Evolutionary conservation across 2,329 filamentous ascomycete species (phyloP), one percentile per base, ranked within the genome.

Genomic region (Herpomyces periplanetae): DNA sequence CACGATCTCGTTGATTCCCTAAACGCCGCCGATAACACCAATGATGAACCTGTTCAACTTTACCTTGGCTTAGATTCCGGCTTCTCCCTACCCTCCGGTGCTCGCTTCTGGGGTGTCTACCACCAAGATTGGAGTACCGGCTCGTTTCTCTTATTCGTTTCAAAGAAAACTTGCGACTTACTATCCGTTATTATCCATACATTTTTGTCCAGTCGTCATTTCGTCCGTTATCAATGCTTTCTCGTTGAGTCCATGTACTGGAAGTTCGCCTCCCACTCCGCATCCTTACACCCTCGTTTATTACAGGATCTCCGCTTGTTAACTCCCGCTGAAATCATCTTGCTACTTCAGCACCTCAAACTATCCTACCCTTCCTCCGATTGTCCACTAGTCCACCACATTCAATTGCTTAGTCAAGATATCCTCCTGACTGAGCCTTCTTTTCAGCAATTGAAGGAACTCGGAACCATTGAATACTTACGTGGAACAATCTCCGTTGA

Each of bases 171-270:
- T 2, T 32, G 34, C n/a, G 42, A 42, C 18, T 24, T 44, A 4
- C 29, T 33, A 9, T 36, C 40, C 8, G 41, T 39, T 4, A 28
- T 45, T 3, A 23, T 46, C 5, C 43, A 47, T 22, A 43, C 42
- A 2, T 46, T 40, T 23, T 27, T 44, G 3, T 43, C 42, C 2
- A 36, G 34, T 13, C 35, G 35, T 19, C 39, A 36, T 8, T 33
- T 37, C 10, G 28, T 35, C 10, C 34, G 42, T 4, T 31, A 34
- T 22, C 28, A 34, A 16, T 38, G 41, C 21, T 37, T 43, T 15
- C 15, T 34, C 8, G 29, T 29, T 9, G 28, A 32, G 3, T n/a
- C n/a, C n/a, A n/a, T n/a, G n/a, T n/a, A n/a, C n/a, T n/a, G n/a
- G n/a, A n/a, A n/a, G n/a, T n/a, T n/a, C n/a, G n/a, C n/a, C n/a